Evolutionary conservation across 768 basidiomycete genomes (phyloP).

Genomic region (Tulasnella sp.): DNA sequence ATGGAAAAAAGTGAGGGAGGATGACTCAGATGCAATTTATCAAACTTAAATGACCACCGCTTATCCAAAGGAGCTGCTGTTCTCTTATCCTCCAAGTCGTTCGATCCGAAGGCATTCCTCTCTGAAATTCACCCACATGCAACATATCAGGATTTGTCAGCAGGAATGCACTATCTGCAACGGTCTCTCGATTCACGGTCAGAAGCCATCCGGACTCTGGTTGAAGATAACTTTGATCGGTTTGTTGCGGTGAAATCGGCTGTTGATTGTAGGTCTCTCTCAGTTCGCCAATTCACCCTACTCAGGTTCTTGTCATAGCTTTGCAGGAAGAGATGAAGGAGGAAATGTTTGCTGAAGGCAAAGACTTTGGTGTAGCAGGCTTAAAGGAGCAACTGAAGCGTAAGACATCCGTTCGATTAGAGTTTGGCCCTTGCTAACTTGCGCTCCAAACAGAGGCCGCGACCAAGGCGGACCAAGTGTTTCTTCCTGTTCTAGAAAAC

Average conservation of each 20-base stretch:
- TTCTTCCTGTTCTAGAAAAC: slow-evolving; percentile 91
- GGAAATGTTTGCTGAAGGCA: slow-evolving; percentile 58
- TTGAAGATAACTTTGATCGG: slow-evolving; percentile 95
- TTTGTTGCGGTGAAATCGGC: slow-evolving; percentile 96
- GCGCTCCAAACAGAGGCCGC: slow-evolving; percentile 50
- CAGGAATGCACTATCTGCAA: slow-evolving; percentile 60
- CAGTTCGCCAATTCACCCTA: background rate
- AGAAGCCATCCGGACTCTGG: slow-evolving; percentile 85
- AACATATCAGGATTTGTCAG: slow-evolving; percentile 78
- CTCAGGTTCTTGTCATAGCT: slow-evolving; percentile 34
- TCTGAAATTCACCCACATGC: slow-evolving; percentile 88
- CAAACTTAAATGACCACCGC: slow-evolving; percentile 16
- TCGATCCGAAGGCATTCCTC: slow-evolving; percentile 89
- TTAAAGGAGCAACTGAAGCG: slow-evolving; percentile 78
- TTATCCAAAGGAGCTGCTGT: slow-evolving; percentile 53
- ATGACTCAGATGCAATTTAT: slow-evolving; percentile 8
- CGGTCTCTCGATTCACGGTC: slow-evolving; percentile 79
- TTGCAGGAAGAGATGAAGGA: slow-evolving; percentile 89
- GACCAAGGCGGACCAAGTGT: slow-evolving; percentile 87
- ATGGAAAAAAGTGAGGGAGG: slow-evolving; percentile 56
- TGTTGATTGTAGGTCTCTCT: slow-evolving; percentile 58
- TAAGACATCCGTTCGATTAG: slow-evolving; percentile 26
- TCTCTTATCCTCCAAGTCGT: slow-evolving; percentile 80
- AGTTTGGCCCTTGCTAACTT: background rate
- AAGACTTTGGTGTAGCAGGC: slow-evolving; percentile 72